phyloP scores from a whole-genome alignment of 2,329 filamentous ascomycete genomes.

The Colletotrichum sp. region DNA sequence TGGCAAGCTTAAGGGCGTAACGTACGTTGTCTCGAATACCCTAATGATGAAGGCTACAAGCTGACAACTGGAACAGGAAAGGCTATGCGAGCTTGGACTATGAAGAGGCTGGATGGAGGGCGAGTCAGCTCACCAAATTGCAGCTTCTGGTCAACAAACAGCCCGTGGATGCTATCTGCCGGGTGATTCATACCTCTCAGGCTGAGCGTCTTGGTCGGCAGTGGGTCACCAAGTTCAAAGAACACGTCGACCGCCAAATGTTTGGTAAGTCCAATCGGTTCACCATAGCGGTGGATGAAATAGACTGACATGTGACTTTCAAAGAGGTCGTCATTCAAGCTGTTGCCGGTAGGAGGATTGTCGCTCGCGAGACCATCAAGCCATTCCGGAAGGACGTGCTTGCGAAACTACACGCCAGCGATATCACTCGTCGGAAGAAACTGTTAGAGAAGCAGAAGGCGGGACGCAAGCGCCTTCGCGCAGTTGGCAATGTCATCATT shows the following conservation, averaged over 20 bases:
- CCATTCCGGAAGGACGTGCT: constrained; percentile 96
- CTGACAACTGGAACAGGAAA: constrained; percentile 52
- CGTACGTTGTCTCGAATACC: constrained; percentile 42
- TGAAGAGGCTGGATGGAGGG: constrained; percentile 89
- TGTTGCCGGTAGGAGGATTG: constrained; percentile 78
- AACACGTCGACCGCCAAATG: constrained; percentile 96
- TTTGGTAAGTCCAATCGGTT: constrained; percentile 57
- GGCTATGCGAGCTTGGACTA: constrained; percentile 97
- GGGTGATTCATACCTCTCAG: constrained; percentile 85
- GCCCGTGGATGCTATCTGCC: constrained; percentile 92
- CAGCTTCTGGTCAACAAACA: constrained; percentile 93
- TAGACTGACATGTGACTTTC: neutral
- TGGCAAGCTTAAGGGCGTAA: constrained; percentile 90
- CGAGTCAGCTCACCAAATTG: constrained; percentile 83
- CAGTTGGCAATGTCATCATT: constrained; percentile 92
- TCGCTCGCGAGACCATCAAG: constrained; percentile 94
- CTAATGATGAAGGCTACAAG: neutral
- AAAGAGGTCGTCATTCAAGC: constrained; percentile 92
- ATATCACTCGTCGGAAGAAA: constrained; percentile 83
- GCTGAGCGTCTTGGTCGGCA: constrained; percentile 79
- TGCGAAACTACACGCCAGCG: constrained; percentile 89
- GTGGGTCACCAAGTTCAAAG: constrained; percentile 96
- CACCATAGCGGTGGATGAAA: neutral
- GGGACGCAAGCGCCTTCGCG: constrained; percentile 84
- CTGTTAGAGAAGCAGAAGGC: constrained; percentile 97